Percentiles rank a stretch among this genome's conserved stretches.
These are phyloP conservation scores for Akanthomyces dipterigenus DNA, from an alignment of 2,329 filamentous ascomycete genomes.

Conservation along the genomic window DNA sequence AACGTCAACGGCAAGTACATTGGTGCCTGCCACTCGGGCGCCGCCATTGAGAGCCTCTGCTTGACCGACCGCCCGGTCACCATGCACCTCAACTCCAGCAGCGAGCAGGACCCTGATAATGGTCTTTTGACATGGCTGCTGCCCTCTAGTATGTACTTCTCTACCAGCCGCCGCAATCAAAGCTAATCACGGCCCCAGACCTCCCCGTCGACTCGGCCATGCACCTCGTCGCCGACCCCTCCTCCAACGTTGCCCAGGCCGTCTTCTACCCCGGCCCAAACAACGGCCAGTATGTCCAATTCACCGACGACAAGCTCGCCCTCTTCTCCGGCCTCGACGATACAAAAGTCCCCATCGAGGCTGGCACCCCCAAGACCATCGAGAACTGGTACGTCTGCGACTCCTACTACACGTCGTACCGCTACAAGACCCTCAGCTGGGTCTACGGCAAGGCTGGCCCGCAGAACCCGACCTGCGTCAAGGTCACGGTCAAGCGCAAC, in stretches of 20 bases:
- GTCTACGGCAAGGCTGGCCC: constrained; percentile 7
- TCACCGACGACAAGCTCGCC: background rate
- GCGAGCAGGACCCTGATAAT: background rate
- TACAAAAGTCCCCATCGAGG: constrained; percentile 3
- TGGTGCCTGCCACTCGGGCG: constrained; percentile 10
- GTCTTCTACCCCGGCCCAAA: constrained; percentile 2
- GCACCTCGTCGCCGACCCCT: background rate
- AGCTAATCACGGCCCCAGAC: background rate
- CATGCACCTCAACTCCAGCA: constrained; percentile 9
- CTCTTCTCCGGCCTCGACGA: background rate
- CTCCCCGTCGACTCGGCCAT: background rate
- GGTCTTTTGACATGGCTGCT: constrained; percentile 9
- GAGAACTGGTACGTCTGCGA: constrained; percentile 7
- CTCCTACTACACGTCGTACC: constrained; percentile 6
- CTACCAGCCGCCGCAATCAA: background rate
- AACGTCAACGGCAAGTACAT: constrained; percentile 1
- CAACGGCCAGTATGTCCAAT: background rate
- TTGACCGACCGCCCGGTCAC: background rate
- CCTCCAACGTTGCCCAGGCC: constrained; percentile 9
- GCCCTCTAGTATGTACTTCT: background rate
- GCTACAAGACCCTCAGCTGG: constrained; percentile 12
- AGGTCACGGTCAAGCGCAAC: constrained; percentile 7
- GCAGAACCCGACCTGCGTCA: constrained; percentile 13
- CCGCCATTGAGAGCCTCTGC: constrained; percentile 10
- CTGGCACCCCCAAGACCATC: background rate